Evolutionary conservation across 129 eudicot genomes (phyloP), one percentile per base, ranked within the genome.

Genomic region (Saussurea involucrata): DNA sequence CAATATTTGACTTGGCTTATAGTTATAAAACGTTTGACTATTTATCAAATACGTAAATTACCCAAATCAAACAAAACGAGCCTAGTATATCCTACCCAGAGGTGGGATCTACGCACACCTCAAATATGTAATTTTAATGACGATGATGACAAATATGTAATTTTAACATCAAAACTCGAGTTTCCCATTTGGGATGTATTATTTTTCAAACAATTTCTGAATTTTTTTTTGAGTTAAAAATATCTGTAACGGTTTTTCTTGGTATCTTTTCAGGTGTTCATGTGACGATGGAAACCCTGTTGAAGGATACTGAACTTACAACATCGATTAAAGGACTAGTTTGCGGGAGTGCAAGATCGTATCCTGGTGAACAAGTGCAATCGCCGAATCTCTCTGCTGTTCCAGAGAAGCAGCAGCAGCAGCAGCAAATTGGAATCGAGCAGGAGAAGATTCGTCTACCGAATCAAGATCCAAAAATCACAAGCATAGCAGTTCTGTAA

Each of bases 271-370:
- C 77, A 95, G 99, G 99, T 76, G 89, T 86, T 65, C 99, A 95
- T 20, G 99, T 95, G 74, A 90, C 99, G 4, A 44, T 95, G 74
- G 99, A 95, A 81, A 73, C 96, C 27, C 67, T 95, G 83, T 76
- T 90, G 81, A 90, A 95, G 76, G 99, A 95, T 42, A 83, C 74
- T 60, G 91, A 88, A 22, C 97, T 92, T 28, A 81, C 76, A 49
- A 80, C 81, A 40, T 24, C 71, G 17, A 95, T 95, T 80, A 95
- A 90, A 88, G 87, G 81, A 78, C 92, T 92, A 71, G 89, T 95
- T 18, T 73, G 81, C 1, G 85, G 85, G 13, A 95, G 99, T 84
- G 99, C 96, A 46, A 84, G 99, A 77, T 89, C 96, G 17, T 84
- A 86, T 75, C 97, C 99, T 42, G 73, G 86, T 33, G 75, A 63